Evolutionary conservation across 2,329 filamentous ascomycete genomes (phyloP).

Genomic region (Cladobotryum protrusum): DNA sequence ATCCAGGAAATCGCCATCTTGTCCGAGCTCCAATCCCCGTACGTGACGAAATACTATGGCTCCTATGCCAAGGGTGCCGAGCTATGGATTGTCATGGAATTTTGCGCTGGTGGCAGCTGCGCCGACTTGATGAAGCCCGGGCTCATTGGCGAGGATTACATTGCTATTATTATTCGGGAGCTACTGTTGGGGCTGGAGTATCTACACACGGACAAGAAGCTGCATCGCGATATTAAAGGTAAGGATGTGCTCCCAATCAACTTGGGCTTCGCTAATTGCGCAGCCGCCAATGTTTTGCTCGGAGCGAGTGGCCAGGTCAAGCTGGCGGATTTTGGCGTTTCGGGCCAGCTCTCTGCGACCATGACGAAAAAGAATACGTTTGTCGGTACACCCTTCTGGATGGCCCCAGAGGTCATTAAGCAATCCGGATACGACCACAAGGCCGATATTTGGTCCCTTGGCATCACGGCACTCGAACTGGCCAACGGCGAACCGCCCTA

Average conservation of each 20-base stretch:
- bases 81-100: constrained; percentile 99
- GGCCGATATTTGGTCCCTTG: constrained; percentile 94
- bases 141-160: constrained; percentile 86
- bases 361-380: constrained; percentile 99
- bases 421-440: constrained; percentile 98
- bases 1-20: constrained; percentile 98
- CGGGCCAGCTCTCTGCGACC: constrained; percentile 89
- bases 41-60: constrained; percentile 96
- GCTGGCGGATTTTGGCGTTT: constrained; percentile 93
- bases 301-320: constrained; percentile 92
- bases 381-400: constrained; percentile 98
- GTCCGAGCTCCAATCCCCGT: constrained; percentile 90
- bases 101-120: constrained; percentile 93
- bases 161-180: constrained; percentile 90
- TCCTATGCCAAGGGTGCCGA: constrained; percentile 94
- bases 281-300: constrained; percentile 88
- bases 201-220: constrained; percentile 88
- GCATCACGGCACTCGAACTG: constrained; percentile 87
- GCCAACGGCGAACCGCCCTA: constrained; percentile 91
- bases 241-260: constrained; percentile 18
- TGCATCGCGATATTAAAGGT: constrained; percentile 96
- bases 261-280: constrained; percentile 2
- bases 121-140: constrained; percentile 94
- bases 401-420: constrained; percentile 98
- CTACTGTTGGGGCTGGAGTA: constrained; percentile 87